phyloP scores from a whole-genome alignment of 257 asterid species.

The Oldenlandia corymbosa region DNA sequence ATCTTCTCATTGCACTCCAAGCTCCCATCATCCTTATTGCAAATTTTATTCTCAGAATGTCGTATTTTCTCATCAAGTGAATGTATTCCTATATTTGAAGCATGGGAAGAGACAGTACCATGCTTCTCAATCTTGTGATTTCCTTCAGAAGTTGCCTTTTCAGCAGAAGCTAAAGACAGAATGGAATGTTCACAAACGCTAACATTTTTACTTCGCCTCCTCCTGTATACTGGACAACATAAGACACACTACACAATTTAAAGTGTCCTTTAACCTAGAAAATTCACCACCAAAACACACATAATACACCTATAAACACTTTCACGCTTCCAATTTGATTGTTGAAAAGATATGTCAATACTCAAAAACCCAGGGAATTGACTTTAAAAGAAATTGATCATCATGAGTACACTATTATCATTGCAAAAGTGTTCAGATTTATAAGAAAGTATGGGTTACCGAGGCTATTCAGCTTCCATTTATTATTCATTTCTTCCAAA shows the following conservation, averaged over 20 bases:
- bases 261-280: background rate
- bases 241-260: background rate
- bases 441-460: background rate
- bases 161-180: background rate
- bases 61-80: background rate
- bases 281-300: background rate
- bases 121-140: background rate
- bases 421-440: background rate
- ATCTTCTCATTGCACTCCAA: constrained; percentile 12
- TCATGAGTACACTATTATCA: too few relatives aligned
- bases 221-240: constrained; percentile 11
- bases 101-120: background rate
- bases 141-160: background rate
- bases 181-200: constrained; percentile 1
- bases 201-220: constrained; percentile 9
- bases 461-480: background rate
- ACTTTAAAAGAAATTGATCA: background rate
- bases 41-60: background rate
- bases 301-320: background rate
- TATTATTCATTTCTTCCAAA: constrained; percentile 20
- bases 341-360: background rate
- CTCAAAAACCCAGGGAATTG: background rate
- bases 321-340: background rate
- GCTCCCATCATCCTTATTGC: constrained; percentile 1
- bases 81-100: constrained; percentile 2